Percentiles rank a stretch among this genome's conserved stretches.
phyloP scores from a whole-genome alignment of 2,329 filamentous ascomycete genomes.

The Ophiocordyceps camponoti-floridani region DNA sequence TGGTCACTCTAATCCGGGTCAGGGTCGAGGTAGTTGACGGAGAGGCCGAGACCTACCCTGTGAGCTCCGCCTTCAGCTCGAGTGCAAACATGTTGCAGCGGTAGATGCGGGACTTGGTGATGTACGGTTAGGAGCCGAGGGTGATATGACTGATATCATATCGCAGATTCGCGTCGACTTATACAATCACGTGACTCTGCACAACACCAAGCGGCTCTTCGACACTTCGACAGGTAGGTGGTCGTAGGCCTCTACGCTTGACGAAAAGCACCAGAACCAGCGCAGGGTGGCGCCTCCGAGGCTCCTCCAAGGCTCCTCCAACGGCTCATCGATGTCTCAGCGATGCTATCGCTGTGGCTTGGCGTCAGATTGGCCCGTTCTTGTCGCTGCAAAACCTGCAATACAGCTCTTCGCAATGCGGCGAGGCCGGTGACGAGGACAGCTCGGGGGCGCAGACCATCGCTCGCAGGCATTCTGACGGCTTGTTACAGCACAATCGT shows the following conservation, averaged over 20 bases:
- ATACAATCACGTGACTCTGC: neutral
- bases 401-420: conserved; percentile 27
- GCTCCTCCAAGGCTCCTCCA: too few species aligned
- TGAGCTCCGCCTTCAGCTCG: conserved; percentile 47
- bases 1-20: conserved; percentile 51
- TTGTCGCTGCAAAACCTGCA: conserved; percentile 46
- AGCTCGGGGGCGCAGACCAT: conserved; percentile 28
- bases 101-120: too few species aligned
- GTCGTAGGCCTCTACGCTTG: neutral
- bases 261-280: neutral
- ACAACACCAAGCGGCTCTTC: neutral
- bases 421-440: conserved; percentile 32
- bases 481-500: conserved; percentile 51
- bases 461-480: conserved; percentile 38
- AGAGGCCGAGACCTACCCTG: conserved; percentile 33
- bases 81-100: conserved; percentile 41
- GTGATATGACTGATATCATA: too few species aligned
- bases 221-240: neutral
- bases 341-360: conserved; percentile 54
- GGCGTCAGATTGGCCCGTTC: conserved; percentile 44
- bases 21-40: neutral
- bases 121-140: too few species aligned
- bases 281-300: neutral
- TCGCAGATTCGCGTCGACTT: neutral
- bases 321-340: conserved; percentile 11